phyloP scores from a whole-genome alignment of 352 stramenopile species.

The Pythium biforme region DNA sequence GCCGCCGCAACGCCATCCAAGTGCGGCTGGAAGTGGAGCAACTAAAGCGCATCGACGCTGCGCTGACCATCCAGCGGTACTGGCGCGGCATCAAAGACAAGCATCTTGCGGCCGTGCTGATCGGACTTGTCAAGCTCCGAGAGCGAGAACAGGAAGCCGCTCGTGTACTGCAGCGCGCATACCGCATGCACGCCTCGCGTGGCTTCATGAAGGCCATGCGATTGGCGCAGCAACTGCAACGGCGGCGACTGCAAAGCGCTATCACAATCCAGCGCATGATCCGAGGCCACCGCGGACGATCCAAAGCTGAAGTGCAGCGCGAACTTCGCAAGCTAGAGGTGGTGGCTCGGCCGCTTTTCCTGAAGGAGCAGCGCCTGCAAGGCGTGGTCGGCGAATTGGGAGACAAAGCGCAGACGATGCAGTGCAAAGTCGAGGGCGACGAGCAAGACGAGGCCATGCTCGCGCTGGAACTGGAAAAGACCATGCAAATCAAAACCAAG shows the following conservation, averaged over 20 bases:
- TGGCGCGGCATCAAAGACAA: slow-evolving; percentile 78
- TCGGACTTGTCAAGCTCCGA: slow-evolving; percentile 68
- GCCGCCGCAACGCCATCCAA: slow-evolving; percentile 39
- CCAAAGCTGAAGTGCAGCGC: slow-evolving; percentile 60
- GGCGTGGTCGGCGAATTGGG: slow-evolving; percentile 44
- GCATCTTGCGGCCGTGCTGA: slow-evolving; percentile 65
- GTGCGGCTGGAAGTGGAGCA: slow-evolving; percentile 42
- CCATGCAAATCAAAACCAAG: slow-evolving; percentile 81
- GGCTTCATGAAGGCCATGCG: slow-evolving; percentile 66
- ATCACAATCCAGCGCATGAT: slow-evolving; percentile 73
- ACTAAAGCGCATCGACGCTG: slow-evolving; percentile 45
- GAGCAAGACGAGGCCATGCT: slow-evolving; percentile 59
- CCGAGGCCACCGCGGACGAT: slow-evolving; percentile 77
- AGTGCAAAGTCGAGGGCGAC: slow-evolving; percentile 38
- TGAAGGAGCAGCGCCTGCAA: slow-evolving; percentile 47
- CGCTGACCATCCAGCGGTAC: slow-evolving; percentile 71
- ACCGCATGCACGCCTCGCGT: slow-evolving; percentile 55
- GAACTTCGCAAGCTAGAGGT: slow-evolving; percentile 72
- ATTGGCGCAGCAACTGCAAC: slow-evolving; percentile 44
- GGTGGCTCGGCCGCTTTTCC: slow-evolving; percentile 72
- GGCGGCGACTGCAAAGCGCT: slow-evolving; percentile 40
- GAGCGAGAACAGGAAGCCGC: slow-evolving; percentile 57
- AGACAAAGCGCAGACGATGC: slow-evolving; percentile 44
- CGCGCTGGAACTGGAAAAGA: slow-evolving; percentile 75
- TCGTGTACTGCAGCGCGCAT: slow-evolving; percentile 56